A percentile compares a stretch with the other conserved stretches of the same genome.
These are phyloP conservation scores for Ambispora gerdemannii DNA, from an alignment of 192 early-diverging fungal genomes.

Conservation along the genomic window DNA sequence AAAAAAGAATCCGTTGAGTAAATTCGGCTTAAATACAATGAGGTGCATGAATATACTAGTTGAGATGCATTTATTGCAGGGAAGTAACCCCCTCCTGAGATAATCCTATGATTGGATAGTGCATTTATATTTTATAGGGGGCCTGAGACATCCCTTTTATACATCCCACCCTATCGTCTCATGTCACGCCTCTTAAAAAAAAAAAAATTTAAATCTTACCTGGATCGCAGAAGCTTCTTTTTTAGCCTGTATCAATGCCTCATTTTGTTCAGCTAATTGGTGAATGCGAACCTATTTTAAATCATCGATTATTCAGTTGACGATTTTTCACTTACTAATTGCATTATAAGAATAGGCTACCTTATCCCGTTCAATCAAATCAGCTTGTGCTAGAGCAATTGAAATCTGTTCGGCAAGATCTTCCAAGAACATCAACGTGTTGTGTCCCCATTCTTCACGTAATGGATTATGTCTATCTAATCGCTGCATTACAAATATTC, in stretches of 20 bases:
- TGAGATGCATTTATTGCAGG: no score
- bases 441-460: background rate
- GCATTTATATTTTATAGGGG: no score
- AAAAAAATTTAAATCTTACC: background rate
- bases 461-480: background rate
- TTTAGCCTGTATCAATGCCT: conserved; percentile 11
- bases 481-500: background rate
- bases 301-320: background rate
- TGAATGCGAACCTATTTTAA: background rate
- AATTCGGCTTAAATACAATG: background rate
- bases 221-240: conserved; percentile 22
- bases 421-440: background rate
- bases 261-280: conserved; percentile 19
- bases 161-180: no score
- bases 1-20: background rate
- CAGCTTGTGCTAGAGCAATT: conserved; percentile 15
- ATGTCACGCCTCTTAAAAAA: no score
- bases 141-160: no score
- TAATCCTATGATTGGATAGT: no score
- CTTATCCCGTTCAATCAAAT: conserved; percentile 16
- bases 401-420: conserved; percentile 24
- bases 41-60: no score
- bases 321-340: background rate
- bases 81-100: no score
- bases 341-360: background rate